Evolutionary conservation across 2,329 filamentous ascomycete species (phyloP).

Genomic region (Aspergillus latus): DNA sequence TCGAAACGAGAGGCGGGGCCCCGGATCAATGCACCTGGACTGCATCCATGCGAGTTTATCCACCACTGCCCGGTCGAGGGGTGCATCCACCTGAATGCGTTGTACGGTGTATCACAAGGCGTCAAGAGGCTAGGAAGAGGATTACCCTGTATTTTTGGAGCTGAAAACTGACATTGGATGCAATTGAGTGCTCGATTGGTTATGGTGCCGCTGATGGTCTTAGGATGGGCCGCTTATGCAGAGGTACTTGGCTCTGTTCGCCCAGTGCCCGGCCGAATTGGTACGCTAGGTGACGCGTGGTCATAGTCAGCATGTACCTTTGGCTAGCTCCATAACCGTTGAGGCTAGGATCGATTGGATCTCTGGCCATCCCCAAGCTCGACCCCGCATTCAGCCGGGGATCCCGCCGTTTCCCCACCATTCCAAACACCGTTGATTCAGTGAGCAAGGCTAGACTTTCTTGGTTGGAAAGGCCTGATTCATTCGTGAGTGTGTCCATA

Average conservation of each 20-base stretch:
- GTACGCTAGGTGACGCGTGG: neutral
- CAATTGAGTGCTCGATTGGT: neutral
- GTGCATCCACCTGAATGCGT: neutral
- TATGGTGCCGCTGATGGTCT: neutral
- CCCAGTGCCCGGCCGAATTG: neutral
- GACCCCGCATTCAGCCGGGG: neutral
- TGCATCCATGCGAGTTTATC: neutral
- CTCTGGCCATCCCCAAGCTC: neutral
- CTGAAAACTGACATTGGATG: neutral
- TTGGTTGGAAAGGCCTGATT: neutral
- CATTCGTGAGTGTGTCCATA: neutral
- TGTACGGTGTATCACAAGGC: no score
- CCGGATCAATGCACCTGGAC: neutral
- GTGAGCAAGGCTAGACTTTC: neutral
- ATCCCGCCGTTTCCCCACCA: neutral
- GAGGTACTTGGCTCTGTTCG: neutral
- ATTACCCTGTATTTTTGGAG: neutral
- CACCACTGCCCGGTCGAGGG: neutral
- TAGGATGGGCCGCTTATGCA: neutral
- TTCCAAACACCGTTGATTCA: neutral
- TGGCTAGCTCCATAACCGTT: neutral
- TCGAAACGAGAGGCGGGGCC: neutral
- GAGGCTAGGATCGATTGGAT: slow-evolving; percentile 1
- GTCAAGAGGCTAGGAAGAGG: neutral
- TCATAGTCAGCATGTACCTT: neutral